These are phyloP conservation scores for Ajuga reptans DNA, from an alignment of 305 asterid genomes.

Conservation along the genomic window DNA sequence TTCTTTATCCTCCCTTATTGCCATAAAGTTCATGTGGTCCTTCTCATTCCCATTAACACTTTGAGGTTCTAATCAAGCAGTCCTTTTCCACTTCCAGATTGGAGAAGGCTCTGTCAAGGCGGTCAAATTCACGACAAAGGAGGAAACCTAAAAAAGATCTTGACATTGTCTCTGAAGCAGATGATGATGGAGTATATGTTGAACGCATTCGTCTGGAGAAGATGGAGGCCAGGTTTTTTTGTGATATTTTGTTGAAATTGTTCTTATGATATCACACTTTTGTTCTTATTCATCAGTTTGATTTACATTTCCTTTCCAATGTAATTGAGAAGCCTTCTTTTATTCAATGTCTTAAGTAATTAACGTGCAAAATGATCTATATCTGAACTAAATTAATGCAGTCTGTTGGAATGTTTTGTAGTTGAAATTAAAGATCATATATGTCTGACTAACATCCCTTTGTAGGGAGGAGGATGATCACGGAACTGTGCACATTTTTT, in stretches of 20 bases:
- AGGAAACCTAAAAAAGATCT: constrained; percentile 48
- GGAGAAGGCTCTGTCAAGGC: constrained; percentile 51
- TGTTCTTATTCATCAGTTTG: constrained; percentile 7
- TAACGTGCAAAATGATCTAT: constrained; percentile 10
- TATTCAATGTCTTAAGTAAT: background rate
- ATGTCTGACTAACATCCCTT: background rate
- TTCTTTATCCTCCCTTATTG: constrained; percentile 12
- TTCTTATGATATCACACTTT: constrained; percentile 1
- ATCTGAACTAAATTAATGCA: constrained; percentile 6
- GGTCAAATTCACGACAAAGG: constrained; percentile 32
- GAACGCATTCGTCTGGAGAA: constrained; percentile 91
- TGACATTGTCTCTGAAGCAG: constrained; percentile 37
- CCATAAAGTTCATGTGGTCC: constrained; percentile 3
- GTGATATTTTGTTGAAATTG: constrained; percentile 14
- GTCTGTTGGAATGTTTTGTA: background rate
- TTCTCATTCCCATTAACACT: background rate
- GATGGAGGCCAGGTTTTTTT: constrained; percentile 72
- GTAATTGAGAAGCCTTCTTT: background rate
- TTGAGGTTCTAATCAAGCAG: constrained; percentile 4
- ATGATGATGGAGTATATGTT: constrained; percentile 50
- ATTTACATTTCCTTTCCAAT: background rate
- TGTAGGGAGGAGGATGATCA: background rate
- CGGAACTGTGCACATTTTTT: background rate
- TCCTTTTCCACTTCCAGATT: constrained; percentile 43
- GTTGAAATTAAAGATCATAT: background rate